Conservation (phyloP, 768 basidiomycete species). For the Hericium erinaceus region DNA sequence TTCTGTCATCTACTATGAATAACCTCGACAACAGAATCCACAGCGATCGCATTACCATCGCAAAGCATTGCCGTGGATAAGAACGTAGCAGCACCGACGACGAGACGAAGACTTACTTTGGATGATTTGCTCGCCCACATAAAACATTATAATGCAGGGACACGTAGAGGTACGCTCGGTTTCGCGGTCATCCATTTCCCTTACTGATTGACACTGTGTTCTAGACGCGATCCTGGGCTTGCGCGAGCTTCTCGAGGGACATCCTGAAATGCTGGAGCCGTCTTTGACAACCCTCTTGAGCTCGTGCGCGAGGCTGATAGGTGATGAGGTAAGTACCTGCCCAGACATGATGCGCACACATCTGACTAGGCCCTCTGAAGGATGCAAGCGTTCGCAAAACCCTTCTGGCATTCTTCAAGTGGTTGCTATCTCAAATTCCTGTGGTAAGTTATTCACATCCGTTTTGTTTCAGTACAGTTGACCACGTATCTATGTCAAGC, state of each 20-base stretch:
- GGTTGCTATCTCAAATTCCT: slow-evolving; percentile 61
- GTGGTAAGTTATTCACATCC: slow-evolving; percentile 29
- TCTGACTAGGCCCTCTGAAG: slow-evolving; percentile 28
- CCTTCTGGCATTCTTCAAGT: slow-evolving; percentile 56
- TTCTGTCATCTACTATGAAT: slow-evolving; percentile 5
- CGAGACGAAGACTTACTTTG: slow-evolving; percentile 66
- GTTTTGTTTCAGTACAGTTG: background rate
- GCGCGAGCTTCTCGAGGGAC: slow-evolving; percentile 57
- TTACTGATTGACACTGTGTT: background rate
- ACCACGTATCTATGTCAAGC: slow-evolving; percentile 30
- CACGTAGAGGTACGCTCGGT: slow-evolving; percentile 51
- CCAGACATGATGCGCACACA: background rate
- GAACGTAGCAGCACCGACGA: slow-evolving; percentile 52
- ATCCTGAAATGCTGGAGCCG: slow-evolving; percentile 45
- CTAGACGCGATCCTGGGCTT: slow-evolving; percentile 68
- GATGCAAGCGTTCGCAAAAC: slow-evolving; percentile 73
- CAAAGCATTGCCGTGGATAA: slow-evolving; percentile 67
- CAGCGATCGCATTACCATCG: slow-evolving; percentile 83
- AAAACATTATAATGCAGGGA: slow-evolving; percentile 76
- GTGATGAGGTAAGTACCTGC: slow-evolving; percentile 58
- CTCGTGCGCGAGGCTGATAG: slow-evolving; percentile 60
- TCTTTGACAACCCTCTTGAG: slow-evolving; percentile 48
- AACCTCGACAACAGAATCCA: background rate
- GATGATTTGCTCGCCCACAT: slow-evolving; percentile 68
- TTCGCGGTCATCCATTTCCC: slow-evolving; percentile 1